A percentile compares a stretch with the other conserved stretches of the same genome.
Conservation (phyloP, 2,329 filamentous ascomycete species). For the Boeremia lycopersici region DNA sequence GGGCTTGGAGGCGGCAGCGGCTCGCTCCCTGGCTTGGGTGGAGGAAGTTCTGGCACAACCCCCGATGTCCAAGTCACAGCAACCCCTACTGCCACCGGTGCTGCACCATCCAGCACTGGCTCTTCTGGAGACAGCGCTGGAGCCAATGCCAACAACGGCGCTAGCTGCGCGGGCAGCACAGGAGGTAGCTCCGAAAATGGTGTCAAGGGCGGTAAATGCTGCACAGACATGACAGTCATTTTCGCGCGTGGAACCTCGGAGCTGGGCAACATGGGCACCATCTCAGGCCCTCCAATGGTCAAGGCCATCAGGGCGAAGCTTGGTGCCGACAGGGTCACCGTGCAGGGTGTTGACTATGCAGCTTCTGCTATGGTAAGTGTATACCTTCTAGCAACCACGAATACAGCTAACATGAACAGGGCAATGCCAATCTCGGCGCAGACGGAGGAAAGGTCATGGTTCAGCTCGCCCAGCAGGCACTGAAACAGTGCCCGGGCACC, state of each 20-base stretch:
- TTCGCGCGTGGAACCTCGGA: constrained; percentile 53
- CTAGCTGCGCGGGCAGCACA: constrained; percentile 28
- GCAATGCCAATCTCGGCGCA: constrained; percentile 33
- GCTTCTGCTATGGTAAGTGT: constrained; percentile 34
- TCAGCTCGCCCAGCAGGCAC: constrained; percentile 27
- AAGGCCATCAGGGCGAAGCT: constrained; percentile 35
- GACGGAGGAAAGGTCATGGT: constrained; percentile 38
- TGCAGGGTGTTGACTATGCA: constrained; percentile 44
- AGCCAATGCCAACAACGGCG: constrained; percentile 18
- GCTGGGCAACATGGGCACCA: constrained; percentile 50
- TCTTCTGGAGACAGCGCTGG: constrained; percentile 7
- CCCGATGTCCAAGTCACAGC: constrained; percentile 1
- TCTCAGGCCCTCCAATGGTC: constrained; percentile 49
- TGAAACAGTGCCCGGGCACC: constrained; percentile 38
- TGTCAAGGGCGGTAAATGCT: constrained; percentile 47
- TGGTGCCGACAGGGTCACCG: constrained; percentile 32
- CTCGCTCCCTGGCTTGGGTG: neutral
- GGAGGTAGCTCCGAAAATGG: constrained; percentile 48
- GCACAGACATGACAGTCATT: constrained; percentile 51
- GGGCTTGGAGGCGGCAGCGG: neutral
- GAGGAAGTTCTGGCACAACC: neutral
- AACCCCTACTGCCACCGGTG: constrained; percentile 6
- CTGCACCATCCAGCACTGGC: constrained; percentile 7
- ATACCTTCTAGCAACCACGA: too few relatives aligned
- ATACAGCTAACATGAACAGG: constrained; percentile 15